Evolutionary conservation across 352 stramenopile species (phyloP).

Genomic region (Thalassiosira delicatula): DNA sequence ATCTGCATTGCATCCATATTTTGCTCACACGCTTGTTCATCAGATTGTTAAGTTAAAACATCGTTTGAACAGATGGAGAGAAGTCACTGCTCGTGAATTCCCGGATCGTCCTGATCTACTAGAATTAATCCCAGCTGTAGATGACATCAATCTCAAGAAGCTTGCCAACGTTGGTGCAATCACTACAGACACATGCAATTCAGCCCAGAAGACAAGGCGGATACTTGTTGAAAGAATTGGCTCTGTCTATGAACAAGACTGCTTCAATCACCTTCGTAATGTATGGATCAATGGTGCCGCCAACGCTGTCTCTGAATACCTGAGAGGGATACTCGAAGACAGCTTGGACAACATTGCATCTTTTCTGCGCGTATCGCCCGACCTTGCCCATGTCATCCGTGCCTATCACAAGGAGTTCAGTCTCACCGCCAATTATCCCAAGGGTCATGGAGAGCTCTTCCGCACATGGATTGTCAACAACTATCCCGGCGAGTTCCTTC

Average conservation of each 20-base stretch:
- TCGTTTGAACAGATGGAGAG: background rate
- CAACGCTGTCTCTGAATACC: conserved; percentile 25
- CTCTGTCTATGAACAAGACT: conserved; percentile 14
- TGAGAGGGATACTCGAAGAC: too few species aligned
- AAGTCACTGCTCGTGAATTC: background rate
- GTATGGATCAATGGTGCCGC: conserved; percentile 10
- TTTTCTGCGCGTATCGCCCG: conserved; percentile 1
- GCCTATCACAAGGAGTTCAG: conserved; percentile 46
- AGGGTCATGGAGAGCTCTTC: too few species aligned
- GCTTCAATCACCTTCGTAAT: conserved; percentile 23
- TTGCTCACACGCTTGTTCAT: background rate
- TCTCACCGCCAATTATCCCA: conserved; percentile 34
- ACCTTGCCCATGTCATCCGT: conserved; percentile 4
- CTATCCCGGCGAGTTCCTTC: conserved; percentile 18
- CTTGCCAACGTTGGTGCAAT: conserved; percentile 13
- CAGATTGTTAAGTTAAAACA: background rate
- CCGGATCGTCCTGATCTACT: background rate
- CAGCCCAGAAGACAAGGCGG: conserved; percentile 9
- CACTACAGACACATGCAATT: conserved; percentile 20
- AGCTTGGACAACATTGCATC: conserved; percentile 14
- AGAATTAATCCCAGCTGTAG: conserved; percentile 11
- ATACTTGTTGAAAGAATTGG: conserved; percentile 15
- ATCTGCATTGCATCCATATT: background rate
- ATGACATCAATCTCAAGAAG: conserved; percentile 13
- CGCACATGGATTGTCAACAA: conserved; percentile 23